Conservation (phyloP, 306 rosid genomes). For the Acmispon strigosus region DNA sequence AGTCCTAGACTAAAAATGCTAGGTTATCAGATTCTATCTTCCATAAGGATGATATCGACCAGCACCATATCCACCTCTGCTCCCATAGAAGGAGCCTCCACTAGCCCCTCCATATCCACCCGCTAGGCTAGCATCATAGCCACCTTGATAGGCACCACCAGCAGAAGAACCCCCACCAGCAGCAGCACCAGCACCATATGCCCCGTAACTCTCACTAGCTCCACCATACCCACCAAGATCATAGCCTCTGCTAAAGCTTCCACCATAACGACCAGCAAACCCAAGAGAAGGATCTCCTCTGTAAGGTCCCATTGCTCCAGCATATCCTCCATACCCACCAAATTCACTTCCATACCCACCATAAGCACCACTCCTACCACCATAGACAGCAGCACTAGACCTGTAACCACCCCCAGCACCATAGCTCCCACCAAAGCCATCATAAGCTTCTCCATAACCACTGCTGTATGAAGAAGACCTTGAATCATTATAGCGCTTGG, state of each 20-base stretch:
- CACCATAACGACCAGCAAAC: constrained; percentile 76
- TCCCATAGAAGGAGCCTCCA: constrained; percentile 78
- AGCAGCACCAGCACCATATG: constrained; percentile 42
- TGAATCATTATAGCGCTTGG: constrained; percentile 74
- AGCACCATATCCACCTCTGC: constrained; percentile 82
- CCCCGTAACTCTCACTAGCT: constrained; percentile 69
- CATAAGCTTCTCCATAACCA: constrained; percentile 75
- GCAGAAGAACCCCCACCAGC: constrained; percentile 41
- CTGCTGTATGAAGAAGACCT: constrained; percentile 60
- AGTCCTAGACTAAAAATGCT: constrained; percentile 30
- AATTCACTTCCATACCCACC: constrained; percentile 79
- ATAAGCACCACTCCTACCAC: constrained; percentile 43
- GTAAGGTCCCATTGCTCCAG: constrained; percentile 68
- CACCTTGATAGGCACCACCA: constrained; percentile 60
- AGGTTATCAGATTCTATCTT: constrained; percentile 43
- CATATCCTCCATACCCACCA: constrained; percentile 82
- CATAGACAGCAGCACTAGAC: constrained; percentile 52
- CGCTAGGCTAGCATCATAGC: constrained; percentile 59
- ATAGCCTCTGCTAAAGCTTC: constrained; percentile 75
- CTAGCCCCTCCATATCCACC: constrained; percentile 69
- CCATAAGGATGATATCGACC: constrained; percentile 96
- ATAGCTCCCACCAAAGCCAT: constrained; percentile 67
- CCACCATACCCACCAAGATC: constrained; percentile 89
- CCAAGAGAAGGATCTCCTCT: constrained; percentile 80
- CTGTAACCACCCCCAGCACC: constrained; percentile 71